Evolutionary conservation across 257 asterid genomes (phyloP).

Genomic region (Gardenia jasminoides): DNA sequence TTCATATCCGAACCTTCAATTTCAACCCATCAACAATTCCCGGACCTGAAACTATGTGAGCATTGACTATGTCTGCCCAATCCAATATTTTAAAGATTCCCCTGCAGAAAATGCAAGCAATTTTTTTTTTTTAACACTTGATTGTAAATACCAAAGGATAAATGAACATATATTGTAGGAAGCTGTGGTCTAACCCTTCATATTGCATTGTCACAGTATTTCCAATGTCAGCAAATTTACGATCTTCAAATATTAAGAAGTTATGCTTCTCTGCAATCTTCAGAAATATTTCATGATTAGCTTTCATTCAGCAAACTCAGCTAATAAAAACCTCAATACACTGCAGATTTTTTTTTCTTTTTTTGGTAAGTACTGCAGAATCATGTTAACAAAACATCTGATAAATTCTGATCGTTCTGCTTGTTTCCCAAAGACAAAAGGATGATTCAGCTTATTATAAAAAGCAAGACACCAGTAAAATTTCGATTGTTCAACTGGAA

Average conservation of each 20-base stretch:
- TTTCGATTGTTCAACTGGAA: too few species aligned
- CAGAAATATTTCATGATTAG: too few species aligned
- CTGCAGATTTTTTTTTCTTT: background rate
- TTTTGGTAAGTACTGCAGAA: background rate
- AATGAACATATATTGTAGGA: conserved; percentile 5
- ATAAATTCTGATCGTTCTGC: too few species aligned
- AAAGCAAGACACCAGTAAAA: background rate
- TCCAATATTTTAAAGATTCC: conserved; percentile 83
- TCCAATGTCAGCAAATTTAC: too few species aligned
- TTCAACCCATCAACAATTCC: too few species aligned
- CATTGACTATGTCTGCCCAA: conserved; percentile 96
- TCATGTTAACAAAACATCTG: too few species aligned
- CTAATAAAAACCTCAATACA: background rate
- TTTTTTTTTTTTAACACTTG: conserved; percentile 16
- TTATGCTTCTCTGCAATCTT: too few species aligned
- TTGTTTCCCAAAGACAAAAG: too few species aligned
- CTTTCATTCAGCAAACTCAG: background rate
- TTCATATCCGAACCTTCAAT: conserved; percentile 54
- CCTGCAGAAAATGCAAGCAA: conserved; percentile 46
- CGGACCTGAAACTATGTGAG: too few species aligned
- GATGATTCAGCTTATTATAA: background rate
- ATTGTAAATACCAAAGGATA: conserved; percentile 12
- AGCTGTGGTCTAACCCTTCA: conserved; percentile 60
- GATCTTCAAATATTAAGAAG: too few species aligned
- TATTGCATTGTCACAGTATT: conserved; percentile 98